Evolutionary conservation across 2,329 filamentous ascomycete species (phyloP).

Genomic region (Stagonosporopsis rhizophila): DNA sequence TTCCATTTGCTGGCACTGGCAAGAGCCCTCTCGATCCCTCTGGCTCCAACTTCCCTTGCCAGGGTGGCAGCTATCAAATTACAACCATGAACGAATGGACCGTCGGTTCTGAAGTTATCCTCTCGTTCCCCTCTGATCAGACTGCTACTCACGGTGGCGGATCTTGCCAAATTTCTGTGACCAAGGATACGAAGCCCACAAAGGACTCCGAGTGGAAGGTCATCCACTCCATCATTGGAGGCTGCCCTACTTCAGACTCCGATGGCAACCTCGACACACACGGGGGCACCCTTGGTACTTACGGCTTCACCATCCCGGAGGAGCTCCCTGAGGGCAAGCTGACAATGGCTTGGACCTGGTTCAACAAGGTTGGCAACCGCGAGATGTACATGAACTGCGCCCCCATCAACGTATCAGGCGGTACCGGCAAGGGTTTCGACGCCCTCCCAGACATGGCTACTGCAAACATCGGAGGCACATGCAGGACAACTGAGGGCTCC

Average conservation of each 20-base stretch:
- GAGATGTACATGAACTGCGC: slow-evolving; percentile 99
- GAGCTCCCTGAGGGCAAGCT: slow-evolving; percentile 77
- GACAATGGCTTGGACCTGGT: slow-evolving; percentile 88
- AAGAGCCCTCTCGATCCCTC: slow-evolving; percentile 62
- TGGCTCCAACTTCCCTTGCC: slow-evolving; percentile 83
- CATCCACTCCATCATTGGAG: slow-evolving; percentile 85
- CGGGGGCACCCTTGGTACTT: slow-evolving; percentile 58
- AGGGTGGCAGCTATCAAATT: slow-evolving; percentile 56
- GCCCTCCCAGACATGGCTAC: slow-evolving; percentile 75
- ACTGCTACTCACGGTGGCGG: slow-evolving; percentile 85
- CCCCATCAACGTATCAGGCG: slow-evolving; percentile 68
- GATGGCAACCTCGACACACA: slow-evolving; percentile 15
- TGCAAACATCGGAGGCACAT: slow-evolving; percentile 68
- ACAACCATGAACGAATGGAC: slow-evolving; percentile 65
- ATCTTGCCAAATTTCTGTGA: slow-evolving; percentile 85
- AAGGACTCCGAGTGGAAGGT: slow-evolving; percentile 78
- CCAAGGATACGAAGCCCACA: slow-evolving; percentile 74
- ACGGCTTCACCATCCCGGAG: slow-evolving; percentile 74
- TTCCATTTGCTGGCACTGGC: slow-evolving; percentile 63
- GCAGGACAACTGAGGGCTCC: slow-evolving; percentile 59
- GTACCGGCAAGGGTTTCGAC: slow-evolving; percentile 58
- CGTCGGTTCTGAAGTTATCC: slow-evolving; percentile 66
- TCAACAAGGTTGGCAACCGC: slow-evolving; percentile 86
- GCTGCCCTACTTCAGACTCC: slow-evolving; percentile 66
- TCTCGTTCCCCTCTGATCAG: slow-evolving; percentile 68